Base-by-base conservation (phyloP, 768 basidiomycete species). In the Trametes cingulata region DNA sequence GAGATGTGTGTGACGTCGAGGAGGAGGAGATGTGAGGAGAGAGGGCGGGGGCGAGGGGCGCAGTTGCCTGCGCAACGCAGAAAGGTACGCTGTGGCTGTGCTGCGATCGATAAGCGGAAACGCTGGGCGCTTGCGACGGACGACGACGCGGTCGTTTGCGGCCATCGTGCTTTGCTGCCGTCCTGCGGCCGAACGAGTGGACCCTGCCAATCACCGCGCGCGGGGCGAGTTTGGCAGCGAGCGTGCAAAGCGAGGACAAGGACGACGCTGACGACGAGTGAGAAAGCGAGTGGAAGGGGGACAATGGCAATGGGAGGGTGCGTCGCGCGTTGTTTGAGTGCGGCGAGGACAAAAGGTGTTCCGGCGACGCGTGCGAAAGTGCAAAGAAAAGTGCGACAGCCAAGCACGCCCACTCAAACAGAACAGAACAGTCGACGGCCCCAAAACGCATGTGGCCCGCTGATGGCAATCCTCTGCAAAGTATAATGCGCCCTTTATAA, bases 261-360 rank as follows among this genome's bases (percentile, higher is more conserved):
- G n/a, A 35, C 43, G 25, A 25, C 20, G 33, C 1, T n/a, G 47
- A 36, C 29, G n/a, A n/a, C 17, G 6, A 19, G 17, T n/a, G 33
- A 35, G 24, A 5, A n/a, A 24, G n/a, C n/a, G 50, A n/a, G 17
- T n/a, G 20, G 10, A 39, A 22, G 50, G 22, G 14, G 50, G 50
- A 39, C 35, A 42, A 50, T 48, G 55, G 15, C 35, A 42, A 50
- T 48, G 55, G 15, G 12, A 24, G 46, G 4, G 24, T 36, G 27
- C 46, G 43, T 33, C 35, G 54, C 10, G 27, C 22, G 43, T 46
- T 40, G 55, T 46, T 33, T 49, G 48, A 8, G 36, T 36, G 47
- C 47, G 39, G 20, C 9, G 46, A 57, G 51, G 58, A 59, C 58
- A 59, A 59, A 52, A 59, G 57, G 57, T 43, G 57, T 51, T 42